A percentile compares a stretch with the other conserved stretches of the same genome.
Conservation (phyloP, 129 eudicot genomes). For the Escallonia herrerae region DNA sequence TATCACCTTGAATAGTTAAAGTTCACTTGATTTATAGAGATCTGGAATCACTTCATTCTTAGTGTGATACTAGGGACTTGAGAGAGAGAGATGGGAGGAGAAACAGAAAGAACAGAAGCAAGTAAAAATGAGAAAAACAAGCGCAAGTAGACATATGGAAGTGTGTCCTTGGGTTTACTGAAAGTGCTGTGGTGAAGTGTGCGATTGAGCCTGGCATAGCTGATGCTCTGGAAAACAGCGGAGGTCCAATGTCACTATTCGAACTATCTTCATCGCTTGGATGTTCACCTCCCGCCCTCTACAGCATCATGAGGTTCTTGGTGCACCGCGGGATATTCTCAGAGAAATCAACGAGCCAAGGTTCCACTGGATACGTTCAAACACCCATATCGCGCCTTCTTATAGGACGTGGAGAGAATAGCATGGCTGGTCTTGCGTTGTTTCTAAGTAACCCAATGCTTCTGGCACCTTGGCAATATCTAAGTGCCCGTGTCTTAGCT, state of each 20-base stretch:
- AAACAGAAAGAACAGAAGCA: not conserved
- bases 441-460: conserved; percentile 30
- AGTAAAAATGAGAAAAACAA: conserved; percentile 23
- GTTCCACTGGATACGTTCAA: conserved; percentile 24
- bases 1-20: no score
- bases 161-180: no score
- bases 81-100: conserved; percentile 13
- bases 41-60: no score
- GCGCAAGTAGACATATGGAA: no score
- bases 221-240: conserved; percentile 40
- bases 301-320: conserved; percentile 67
- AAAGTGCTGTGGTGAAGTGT: no score
- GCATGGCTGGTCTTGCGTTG: conserved; percentile 39
- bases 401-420: conserved; percentile 21
- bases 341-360: conserved; percentile 13
- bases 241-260: conserved; percentile 25
- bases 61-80: no score
- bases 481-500: conserved; percentile 29
- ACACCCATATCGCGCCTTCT: conserved; percentile 68
- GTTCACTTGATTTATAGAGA: no score
- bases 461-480: conserved; percentile 49
- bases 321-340: conserved; percentile 40
- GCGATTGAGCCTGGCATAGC: conserved; percentile 29
- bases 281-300: conserved; percentile 34
- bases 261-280: conserved; percentile 42